Conservation (phyloP, 1,284 basidiomycete genomes). For the Heterobasidion irregulare region DNA sequence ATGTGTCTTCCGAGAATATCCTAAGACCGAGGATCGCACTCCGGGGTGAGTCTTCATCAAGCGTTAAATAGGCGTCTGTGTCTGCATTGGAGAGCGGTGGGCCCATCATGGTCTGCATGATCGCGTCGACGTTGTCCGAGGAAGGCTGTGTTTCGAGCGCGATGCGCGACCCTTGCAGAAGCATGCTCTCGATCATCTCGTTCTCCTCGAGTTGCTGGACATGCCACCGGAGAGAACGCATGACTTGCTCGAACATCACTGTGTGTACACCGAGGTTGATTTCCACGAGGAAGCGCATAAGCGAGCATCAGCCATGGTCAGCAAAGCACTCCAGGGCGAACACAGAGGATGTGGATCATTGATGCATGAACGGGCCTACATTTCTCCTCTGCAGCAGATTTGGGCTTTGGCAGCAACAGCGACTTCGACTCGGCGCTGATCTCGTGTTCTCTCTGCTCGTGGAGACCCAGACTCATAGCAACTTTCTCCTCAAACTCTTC, state of each 20-base stretch:
- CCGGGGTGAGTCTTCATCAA: too few relatives aligned
- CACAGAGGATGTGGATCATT: not conserved
- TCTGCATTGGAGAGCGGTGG: not conserved
- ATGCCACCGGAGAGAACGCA: conserved; percentile 40
- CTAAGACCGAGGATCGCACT: too few relatives aligned
- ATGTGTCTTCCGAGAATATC: too few relatives aligned
- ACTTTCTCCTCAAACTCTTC: conserved; percentile 45
- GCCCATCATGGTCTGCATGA: conserved; percentile 56
- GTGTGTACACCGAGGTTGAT: not conserved
- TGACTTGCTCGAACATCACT: conserved; percentile 35
- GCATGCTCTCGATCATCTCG: conserved; percentile 52
- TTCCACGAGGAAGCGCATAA: too few relatives aligned
- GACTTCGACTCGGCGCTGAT: conserved; percentile 30
- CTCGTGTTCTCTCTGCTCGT: conserved; percentile 36
- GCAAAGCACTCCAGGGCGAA: too few relatives aligned
- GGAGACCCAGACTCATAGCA: conserved; percentile 34
- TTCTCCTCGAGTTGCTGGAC: conserved; percentile 56
- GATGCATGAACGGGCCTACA: not conserved
- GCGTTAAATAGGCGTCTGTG: too few relatives aligned
- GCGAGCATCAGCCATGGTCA: too few relatives aligned
- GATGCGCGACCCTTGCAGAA: conserved; percentile 47
- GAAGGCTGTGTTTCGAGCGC: conserved; percentile 41
- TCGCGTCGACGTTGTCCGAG: conserved; percentile 47
- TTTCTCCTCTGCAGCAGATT: conserved; percentile 10
- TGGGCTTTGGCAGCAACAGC: conserved; percentile 20